These are phyloP conservation scores for Wallacemonas sp. DNA, from an alignment of 208 protist species.

Conservation along the genomic window DNA sequence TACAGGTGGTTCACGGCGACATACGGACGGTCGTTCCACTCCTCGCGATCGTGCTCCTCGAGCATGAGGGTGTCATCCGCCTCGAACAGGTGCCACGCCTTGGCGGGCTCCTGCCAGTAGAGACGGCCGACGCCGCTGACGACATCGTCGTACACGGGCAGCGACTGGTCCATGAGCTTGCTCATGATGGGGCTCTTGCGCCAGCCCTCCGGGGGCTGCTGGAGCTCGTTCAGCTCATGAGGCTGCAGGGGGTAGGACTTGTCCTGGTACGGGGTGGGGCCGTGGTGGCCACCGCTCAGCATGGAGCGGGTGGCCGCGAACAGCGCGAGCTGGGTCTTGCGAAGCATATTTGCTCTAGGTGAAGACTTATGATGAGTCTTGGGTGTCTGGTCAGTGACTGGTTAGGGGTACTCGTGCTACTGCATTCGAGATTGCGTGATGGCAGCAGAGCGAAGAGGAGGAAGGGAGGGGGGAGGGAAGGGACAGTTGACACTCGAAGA, in stretches of 20 bases:
- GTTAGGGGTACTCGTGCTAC: constrained; percentile 13
- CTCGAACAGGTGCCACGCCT: constrained; percentile 86
- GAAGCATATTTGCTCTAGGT: constrained; percentile 53
- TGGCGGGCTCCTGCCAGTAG: constrained; percentile 89
- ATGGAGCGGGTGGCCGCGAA: constrained; percentile 66
- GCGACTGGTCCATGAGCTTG: constrained; percentile 88
- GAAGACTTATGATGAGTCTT: background rate
- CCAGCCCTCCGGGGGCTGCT: constrained; percentile 79
- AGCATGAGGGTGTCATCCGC: constrained; percentile 90
- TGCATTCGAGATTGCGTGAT: background rate
- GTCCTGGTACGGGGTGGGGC: constrained; percentile 83
- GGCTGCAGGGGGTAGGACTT: constrained; percentile 85
- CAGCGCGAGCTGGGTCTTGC: constrained; percentile 66
- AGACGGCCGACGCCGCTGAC: constrained; percentile 79
- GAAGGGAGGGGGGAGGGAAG: background rate
- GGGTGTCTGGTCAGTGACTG: background rate
- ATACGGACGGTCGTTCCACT: constrained; percentile 91
- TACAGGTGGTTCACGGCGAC: constrained; percentile 91
- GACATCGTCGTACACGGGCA: constrained; percentile 88
- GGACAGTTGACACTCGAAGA: no score
- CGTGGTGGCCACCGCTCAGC: constrained; percentile 52
- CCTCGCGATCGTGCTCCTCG: constrained; percentile 91
- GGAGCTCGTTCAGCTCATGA: constrained; percentile 75
- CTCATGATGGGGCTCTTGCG: constrained; percentile 88
- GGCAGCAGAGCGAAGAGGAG: constrained; percentile 13